Evolutionary conservation across 345 rosid genomes (phyloP), one percentile per base, ranked within the genome.

Genomic region (Cochlearia excelsa): DNA sequence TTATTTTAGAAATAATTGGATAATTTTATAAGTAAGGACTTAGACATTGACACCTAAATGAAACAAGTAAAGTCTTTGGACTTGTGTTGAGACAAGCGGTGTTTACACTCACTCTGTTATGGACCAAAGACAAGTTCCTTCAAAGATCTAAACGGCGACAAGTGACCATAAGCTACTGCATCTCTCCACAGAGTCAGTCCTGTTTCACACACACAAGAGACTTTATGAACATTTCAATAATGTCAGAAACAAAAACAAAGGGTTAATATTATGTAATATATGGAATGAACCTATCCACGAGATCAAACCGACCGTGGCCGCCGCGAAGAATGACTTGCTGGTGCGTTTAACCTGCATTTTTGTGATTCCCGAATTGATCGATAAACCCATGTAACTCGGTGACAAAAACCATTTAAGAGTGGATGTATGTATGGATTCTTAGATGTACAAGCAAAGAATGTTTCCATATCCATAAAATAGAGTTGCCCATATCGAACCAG

Each of bases 391-490:
- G 16, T 5, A 16, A 33, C 48, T 68, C 23, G 1, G 2, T 5
- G 10, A 54, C 10, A 62, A n/a, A 46, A 47, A 26, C 11, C 46
- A 54, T 49, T 42, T 3, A 29, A 3, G 4, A 45, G 33, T 16
- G 23, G 23, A 50, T 42, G 34, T 29, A 41, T n/a, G 59, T 26
- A 4, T 34, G 45, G 38, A 26, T 46, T 34, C 49, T 76, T 75
- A 91, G 96, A 78, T 56, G 74, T 86, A 91, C 65, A 91, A 39
- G 87, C 95, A 91, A 9, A 80, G 70, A 16, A 91, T 79, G 65
- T 91, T 91, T 48, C 78, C 98, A 52, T 85, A 91, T 26, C 98
- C 98, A 63, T 88, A 91, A 67, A 86, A 82, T 28, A 91, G 61
- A 30, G 96, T 7, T n/a, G 92, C 90, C 98, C 98, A 91, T 54